A percentile compares a stretch with the other conserved stretches of the same genome.
These are phyloP conservation scores for Thamnidium elegans DNA, from an alignment of 192 early-diverging fungal species.

Conservation along the genomic window DNA sequence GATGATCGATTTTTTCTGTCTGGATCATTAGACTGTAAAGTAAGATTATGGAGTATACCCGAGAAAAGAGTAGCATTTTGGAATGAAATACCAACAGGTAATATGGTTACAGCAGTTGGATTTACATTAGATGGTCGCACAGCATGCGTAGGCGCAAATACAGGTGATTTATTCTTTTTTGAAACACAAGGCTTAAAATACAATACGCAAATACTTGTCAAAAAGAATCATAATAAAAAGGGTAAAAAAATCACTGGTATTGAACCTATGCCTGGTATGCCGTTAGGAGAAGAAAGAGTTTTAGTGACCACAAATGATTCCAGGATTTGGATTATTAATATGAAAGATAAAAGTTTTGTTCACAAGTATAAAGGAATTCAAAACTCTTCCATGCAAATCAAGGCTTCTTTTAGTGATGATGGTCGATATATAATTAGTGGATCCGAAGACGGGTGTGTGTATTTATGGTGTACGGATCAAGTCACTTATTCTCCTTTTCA, in stretches of 20 bases:
- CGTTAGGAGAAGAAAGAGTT: conserved; percentile 59
- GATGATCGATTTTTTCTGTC: conserved; percentile 82
- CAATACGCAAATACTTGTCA: conserved; percentile 78
- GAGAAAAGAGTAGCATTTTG: conserved; percentile 75
- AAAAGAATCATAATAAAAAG: conserved; percentile 58
- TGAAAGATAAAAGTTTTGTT: conserved; percentile 71
- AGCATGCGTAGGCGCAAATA: conserved; percentile 73
- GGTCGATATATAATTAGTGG: conserved; percentile 79
- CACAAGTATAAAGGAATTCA: conserved; percentile 82
- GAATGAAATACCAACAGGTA: conserved; percentile 66
- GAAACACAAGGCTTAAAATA: conserved; percentile 74
- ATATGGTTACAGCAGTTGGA: conserved; percentile 75
- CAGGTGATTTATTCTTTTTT: conserved; percentile 82
- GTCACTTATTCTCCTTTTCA: conserved; percentile 20
- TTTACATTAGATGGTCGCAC: conserved; percentile 72
- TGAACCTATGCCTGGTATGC: conserved; percentile 55
- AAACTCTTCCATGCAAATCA: conserved; percentile 66
- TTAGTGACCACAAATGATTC: conserved; percentile 83
- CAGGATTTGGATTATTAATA: conserved; percentile 72
- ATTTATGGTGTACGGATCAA: conserved; percentile 66
- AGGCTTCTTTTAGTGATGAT: conserved; percentile 61
- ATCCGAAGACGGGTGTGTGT: conserved; percentile 75
- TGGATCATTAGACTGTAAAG: conserved; percentile 74
- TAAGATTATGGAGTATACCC: conserved; percentile 81
- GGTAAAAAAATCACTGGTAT: conserved; percentile 84